Conservation (phyloP, 106 monocot species). For the Iris macrosiphon region DNA sequence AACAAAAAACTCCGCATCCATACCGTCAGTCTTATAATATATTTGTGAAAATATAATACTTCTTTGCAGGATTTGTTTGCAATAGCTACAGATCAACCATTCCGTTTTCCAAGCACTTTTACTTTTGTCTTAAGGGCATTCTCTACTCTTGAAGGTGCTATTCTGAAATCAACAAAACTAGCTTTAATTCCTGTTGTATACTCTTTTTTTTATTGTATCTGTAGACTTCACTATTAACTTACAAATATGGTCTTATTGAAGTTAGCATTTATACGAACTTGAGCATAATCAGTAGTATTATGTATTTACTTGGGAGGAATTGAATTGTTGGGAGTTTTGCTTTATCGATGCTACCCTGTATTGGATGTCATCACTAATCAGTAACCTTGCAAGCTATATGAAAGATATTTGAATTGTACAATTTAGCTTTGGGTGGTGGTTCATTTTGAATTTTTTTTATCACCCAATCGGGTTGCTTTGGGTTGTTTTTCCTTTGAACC, state of each 20-base stretch:
- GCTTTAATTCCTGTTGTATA: not conserved
- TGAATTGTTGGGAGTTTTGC: not conserved
- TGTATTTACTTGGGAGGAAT: not conserved
- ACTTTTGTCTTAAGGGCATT: slow-evolving; percentile 95
- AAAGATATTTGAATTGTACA: not conserved
- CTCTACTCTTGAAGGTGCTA: slow-evolving; percentile 90
- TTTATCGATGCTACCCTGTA: not conserved
- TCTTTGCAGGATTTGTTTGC: slow-evolving; percentile 92
- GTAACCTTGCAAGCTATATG: not conserved
- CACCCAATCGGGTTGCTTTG: too few relatives aligned
- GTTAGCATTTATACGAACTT: not conserved
- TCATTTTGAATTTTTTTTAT: too few relatives aligned
- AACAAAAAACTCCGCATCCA: not conserved
- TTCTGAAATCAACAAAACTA: not conserved
- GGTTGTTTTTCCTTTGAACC: too few relatives aligned
- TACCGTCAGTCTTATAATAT: slow-evolving; percentile 3
- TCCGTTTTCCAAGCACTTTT: slow-evolving; percentile 85
- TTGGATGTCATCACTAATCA: not conserved
- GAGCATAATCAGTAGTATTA: not conserved
- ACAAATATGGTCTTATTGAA: not conserved
- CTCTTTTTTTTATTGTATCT: not conserved
- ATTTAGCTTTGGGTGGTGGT: too few relatives aligned
- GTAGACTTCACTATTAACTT: not conserved
- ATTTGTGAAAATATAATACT: slow-evolving; percentile 5
- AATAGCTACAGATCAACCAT: slow-evolving; percentile 89